These are phyloP conservation scores for Aspergillus funiculosus DNA, from an alignment of 495 filamentous ascomycete species.

Conservation along the genomic window DNA sequence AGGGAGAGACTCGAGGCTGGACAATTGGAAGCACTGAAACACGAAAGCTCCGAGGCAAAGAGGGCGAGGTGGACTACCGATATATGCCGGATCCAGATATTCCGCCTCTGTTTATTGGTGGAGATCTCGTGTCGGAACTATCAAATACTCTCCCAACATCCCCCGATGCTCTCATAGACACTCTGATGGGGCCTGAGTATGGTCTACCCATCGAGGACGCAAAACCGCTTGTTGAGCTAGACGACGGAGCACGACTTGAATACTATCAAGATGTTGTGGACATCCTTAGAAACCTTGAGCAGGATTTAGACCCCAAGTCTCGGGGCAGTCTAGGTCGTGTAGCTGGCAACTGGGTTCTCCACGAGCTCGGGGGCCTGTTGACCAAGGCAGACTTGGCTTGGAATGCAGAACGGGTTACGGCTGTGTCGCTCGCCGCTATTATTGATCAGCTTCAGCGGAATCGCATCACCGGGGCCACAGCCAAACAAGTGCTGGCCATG, in stretches of 20 bases:
- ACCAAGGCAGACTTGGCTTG: slow-evolving; percentile 49
- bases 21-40: slow-evolving; percentile 74
- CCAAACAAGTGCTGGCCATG: slow-evolving; percentile 64
- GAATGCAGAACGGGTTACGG: slow-evolving; percentile 51
- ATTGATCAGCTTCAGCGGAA: slow-evolving; percentile 56
- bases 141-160: slow-evolving; percentile 53
- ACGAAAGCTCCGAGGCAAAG: slow-evolving; percentile 74
- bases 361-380: slow-evolving; percentile 78
- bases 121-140: slow-evolving; percentile 61
- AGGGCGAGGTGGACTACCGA: slow-evolving; percentile 94
- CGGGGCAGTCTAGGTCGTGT: slow-evolving; percentile 32
- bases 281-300: slow-evolving; percentile 38
- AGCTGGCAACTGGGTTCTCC: slow-evolving; percentile 70
- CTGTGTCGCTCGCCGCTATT: slow-evolving; percentile 58
- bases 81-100: slow-evolving; percentile 99
- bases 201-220: slow-evolving; percentile 80
- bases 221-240: slow-evolving; percentile 68
- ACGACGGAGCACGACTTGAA: slow-evolving; percentile 74
- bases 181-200: slow-evolving; percentile 51
- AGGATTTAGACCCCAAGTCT: slow-evolving; percentile 25
- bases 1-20: slow-evolving; percentile 93
- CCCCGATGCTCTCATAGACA: slow-evolving; percentile 61
- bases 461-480: slow-evolving; percentile 68
- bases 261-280: slow-evolving; percentile 75
- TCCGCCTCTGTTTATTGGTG: slow-evolving; percentile 66